These are phyloP conservation scores for Cyclocybe aegerita DNA, from an alignment of 768 basidiomycete species.

Conservation along the genomic window DNA sequence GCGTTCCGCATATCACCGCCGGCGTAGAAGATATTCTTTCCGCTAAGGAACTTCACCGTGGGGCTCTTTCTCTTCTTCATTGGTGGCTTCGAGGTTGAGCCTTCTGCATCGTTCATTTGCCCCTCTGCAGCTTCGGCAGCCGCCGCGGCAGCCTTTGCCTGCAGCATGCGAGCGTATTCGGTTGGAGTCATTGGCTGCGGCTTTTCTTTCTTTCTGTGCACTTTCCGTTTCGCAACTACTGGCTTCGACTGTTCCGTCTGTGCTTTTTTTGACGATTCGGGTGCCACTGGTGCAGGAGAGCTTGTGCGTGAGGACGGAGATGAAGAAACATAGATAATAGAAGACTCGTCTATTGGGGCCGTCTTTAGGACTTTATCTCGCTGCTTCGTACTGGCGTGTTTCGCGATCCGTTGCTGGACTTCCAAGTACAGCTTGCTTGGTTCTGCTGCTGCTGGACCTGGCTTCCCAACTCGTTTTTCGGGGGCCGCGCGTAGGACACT, in stretches of 20 bases:
- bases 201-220: slow-evolving; percentile 38
- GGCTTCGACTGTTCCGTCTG: slow-evolving; percentile 11
- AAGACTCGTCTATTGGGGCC: slow-evolving; percentile 25
- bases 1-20: slow-evolving; percentile 60
- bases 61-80: slow-evolving; percentile 7
- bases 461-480: slow-evolving; percentile 6
- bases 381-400: slow-evolving; percentile 25
- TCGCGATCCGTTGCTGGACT: slow-evolving; percentile 34
- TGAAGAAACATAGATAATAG: slow-evolving; percentile 28
- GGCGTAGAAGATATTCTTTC: slow-evolving; percentile 56
- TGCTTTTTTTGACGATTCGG: slow-evolving; percentile 8
- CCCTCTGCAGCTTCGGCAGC: background rate
- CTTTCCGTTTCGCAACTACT: slow-evolving; percentile 14
- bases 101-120: slow-evolving; percentile 1
- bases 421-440: slow-evolving; percentile 31
- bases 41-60: slow-evolving; percentile 40
- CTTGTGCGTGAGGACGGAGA: slow-evolving; percentile 31
- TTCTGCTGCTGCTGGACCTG: slow-evolving; percentile 15
- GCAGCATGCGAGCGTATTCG: slow-evolving; percentile 53
- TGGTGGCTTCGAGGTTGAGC: slow-evolving; percentile 14
- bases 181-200: slow-evolving; percentile 42
- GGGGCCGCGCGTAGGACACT: slow-evolving; percentile 12
- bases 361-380: slow-evolving; percentile 30
- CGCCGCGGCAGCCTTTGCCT: slow-evolving; percentile 24
- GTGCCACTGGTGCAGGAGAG: slow-evolving; percentile 20